Percentiles rank a stretch among this genome's conserved stretches.
Conservation (phyloP, 163 green algal species). For the Scenedesmus sp. region DNA sequence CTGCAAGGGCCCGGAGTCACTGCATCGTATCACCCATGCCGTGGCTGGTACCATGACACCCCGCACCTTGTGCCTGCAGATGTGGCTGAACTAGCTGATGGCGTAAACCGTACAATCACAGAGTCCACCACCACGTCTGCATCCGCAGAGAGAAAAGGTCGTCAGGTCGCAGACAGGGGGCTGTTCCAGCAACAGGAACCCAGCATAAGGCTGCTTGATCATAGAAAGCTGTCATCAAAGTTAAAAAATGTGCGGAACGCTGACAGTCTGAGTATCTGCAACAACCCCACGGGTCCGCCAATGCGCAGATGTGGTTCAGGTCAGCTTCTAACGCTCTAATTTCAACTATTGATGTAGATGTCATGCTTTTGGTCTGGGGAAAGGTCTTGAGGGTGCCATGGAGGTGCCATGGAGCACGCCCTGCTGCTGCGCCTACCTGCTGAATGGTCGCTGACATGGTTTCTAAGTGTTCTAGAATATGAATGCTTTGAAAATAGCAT, state of each 20-base stretch:
- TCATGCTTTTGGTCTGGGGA: too few relatives aligned
- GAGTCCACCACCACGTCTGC: not conserved
- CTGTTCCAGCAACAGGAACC: too few relatives aligned
- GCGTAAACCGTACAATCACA: not conserved
- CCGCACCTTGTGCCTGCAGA: not conserved
- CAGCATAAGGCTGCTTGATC: too few relatives aligned
- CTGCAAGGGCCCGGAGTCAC: not conserved
- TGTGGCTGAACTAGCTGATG: not conserved
- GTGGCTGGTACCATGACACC: not conserved
- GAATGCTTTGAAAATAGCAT: not conserved
- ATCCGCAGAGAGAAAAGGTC: not conserved
- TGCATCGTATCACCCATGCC: not conserved
- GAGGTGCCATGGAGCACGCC: not conserved
- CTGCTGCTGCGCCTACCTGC: conserved; percentile 3
- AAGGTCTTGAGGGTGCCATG: not conserved
- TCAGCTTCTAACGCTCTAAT: not conserved
- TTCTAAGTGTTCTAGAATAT: not conserved
- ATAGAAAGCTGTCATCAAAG: not conserved
- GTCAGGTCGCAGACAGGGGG: not conserved
- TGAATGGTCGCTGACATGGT: not conserved
- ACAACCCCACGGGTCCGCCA: not conserved
- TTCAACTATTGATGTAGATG: not conserved
- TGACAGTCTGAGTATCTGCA: not conserved
- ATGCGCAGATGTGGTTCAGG: not conserved
- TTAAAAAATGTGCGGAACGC: not conserved